These are phyloP conservation scores for Saksenaea vasiformis DNA, from an alignment of 371 early-diverging fungal species.

Conservation along the genomic window DNA sequence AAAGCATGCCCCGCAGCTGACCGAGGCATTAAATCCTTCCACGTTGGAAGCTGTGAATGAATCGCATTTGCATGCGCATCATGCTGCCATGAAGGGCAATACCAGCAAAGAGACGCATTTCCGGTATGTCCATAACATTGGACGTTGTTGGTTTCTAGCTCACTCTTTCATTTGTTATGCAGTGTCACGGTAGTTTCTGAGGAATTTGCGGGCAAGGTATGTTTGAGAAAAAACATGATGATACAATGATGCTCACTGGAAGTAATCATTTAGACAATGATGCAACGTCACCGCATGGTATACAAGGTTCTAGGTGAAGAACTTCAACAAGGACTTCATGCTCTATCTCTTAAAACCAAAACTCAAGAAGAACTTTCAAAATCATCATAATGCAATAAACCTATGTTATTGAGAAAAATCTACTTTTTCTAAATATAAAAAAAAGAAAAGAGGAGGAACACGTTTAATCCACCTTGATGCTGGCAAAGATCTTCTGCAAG, in stretches of 20 bases:
- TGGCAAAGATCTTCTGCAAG: constrained; percentile 78
- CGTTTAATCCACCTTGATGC: constrained; percentile 82
- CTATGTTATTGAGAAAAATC: not conserved
- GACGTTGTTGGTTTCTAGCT: not conserved
- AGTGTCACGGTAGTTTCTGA: constrained; percentile 70
- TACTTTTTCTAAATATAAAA: not conserved
- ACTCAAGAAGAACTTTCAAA: constrained; percentile 53
- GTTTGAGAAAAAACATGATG: not conserved
- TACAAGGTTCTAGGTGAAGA: constrained; percentile 62
- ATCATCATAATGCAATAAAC: not conserved
- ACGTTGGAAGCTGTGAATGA: constrained; percentile 68
- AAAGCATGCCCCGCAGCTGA: constrained; percentile 36
- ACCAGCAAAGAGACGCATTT: constrained; percentile 79
- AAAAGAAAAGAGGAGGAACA: not conserved
- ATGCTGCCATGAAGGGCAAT: constrained; percentile 74
- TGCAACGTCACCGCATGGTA: constrained; percentile 73
- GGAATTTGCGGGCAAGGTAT: constrained; percentile 64
- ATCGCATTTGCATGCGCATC: constrained; percentile 74
- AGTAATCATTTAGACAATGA: constrained; percentile 35
- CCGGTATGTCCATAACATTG: constrained; percentile 51
- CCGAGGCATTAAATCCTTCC: constrained; percentile 54
- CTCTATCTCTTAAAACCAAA: constrained; percentile 64
- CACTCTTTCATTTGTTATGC: constrained; percentile 1
- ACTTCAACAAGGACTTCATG: constrained; percentile 60
- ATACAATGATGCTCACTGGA: not conserved